phyloP scores from a whole-genome alignment of 352 stramenopile genomes.

The Phytophthora fragariae region DNA sequence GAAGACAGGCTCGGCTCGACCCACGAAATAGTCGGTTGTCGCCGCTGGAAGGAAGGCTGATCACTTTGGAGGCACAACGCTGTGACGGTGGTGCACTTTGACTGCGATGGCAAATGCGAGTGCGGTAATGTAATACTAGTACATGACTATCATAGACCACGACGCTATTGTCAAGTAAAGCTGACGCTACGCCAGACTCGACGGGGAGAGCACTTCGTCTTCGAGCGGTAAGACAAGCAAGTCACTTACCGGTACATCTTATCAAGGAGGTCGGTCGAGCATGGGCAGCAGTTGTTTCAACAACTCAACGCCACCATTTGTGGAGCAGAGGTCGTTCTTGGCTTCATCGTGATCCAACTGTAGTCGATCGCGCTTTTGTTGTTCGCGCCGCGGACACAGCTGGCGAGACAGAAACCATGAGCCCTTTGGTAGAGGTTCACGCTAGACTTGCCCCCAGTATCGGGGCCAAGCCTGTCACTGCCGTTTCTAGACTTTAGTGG shows the following conservation, averaged over 20 bases:
- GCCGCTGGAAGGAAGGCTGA: background rate
- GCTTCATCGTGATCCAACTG: background rate
- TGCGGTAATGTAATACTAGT: background rate
- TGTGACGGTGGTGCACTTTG: constrained; percentile 5
- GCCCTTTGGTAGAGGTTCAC: constrained; percentile 3
- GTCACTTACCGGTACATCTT: background rate
- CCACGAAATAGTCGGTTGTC: background rate
- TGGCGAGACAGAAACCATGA: constrained; percentile 32
- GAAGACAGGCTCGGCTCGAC: constrained; percentile 6
- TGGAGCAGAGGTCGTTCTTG: constrained; percentile 10
- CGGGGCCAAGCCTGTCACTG: constrained; percentile 15
- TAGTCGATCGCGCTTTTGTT: constrained; percentile 23
- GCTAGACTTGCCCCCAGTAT: constrained; percentile 24
- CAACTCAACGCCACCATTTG: constrained; percentile 20
- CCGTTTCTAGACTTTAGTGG: constrained; percentile 32
- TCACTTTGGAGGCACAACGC: background rate
- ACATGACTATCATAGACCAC: background rate
- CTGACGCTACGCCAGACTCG: background rate
- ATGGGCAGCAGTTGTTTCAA: constrained; percentile 23
- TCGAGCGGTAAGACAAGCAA: background rate
- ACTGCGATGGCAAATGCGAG: background rate
- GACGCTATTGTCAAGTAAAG: background rate
- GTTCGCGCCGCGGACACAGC: constrained; percentile 20
- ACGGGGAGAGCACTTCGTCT: background rate
- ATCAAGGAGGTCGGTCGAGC: background rate